These are phyloP conservation scores for Xanthoceras sorbifolium DNA, from an alignment of 345 rosid genomes.

Conservation along the genomic window DNA sequence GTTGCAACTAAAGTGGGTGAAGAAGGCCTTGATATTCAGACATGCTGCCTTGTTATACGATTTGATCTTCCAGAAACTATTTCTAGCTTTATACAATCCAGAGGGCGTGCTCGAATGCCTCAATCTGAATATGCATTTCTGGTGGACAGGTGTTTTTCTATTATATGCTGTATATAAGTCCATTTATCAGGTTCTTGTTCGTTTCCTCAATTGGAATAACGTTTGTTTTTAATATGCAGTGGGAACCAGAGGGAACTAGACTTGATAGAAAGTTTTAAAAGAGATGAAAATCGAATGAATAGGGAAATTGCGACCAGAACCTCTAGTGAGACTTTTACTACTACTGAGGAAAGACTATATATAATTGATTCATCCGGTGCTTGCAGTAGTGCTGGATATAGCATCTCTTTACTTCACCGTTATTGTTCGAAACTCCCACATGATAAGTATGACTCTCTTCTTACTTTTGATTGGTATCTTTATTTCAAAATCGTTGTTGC, in stretches of 20 bases:
- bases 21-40: conserved; percentile 97
- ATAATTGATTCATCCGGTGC: conserved; percentile 79
- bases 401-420: conserved; percentile 72
- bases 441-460: conserved; percentile 70
- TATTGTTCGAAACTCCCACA: conserved; percentile 92
- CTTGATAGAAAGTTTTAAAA: conserved; percentile 59
- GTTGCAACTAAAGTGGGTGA: conserved; percentile 98
- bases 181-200: conserved; percentile 17
- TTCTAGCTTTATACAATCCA: conserved; percentile 94
- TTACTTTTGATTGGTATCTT: conserved; percentile 18
- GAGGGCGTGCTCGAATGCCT: conserved; percentile 98
- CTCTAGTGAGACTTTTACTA: conserved; percentile 49
- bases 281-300: conserved; percentile 68
- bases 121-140: conserved; percentile 93
- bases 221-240: conserved; percentile 46
- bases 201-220: conserved; percentile 10
- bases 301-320: conserved; percentile 70
- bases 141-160: conserved; percentile 68
- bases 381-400: conserved; percentile 71
- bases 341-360: conserved; percentile 58
- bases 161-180: conserved; percentile 17
- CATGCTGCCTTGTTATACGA: conserved; percentile 94
- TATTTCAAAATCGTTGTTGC: conserved; percentile 14
- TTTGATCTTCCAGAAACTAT: conserved; percentile 97
- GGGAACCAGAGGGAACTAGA: conserved; percentile 69